Evolutionary conservation across 148 eudicot genomes (phyloP).

Genomic region (Polygonum aviculare): DNA sequence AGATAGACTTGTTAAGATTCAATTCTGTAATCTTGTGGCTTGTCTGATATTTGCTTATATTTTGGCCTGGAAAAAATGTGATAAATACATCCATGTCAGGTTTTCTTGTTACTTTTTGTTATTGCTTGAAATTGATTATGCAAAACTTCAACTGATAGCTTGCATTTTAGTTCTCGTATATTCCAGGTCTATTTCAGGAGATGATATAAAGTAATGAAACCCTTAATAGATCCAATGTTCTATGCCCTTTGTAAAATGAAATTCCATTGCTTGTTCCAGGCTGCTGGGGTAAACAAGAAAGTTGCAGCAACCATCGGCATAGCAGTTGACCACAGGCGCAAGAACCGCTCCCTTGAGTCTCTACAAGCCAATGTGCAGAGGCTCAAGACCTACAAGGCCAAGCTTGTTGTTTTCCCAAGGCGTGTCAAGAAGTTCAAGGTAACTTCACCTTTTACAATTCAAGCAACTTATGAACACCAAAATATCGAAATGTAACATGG

Average conservation of each 20-base stretch:
- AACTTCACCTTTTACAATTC: neutral
- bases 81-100: neutral
- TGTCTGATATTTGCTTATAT: neutral
- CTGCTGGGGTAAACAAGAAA: constrained; percentile 63
- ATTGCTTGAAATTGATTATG: neutral
- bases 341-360: constrained; percentile 57
- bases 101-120: neutral
- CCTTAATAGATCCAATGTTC: neutral
- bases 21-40: neutral
- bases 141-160: neutral
- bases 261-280: constrained; percentile 20
- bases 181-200: too few species aligned
- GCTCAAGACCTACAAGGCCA: constrained; percentile 77
- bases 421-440: constrained; percentile 54
- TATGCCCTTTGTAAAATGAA: neutral
- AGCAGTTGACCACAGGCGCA: constrained; percentile 72
- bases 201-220: too few species aligned
- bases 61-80: neutral
- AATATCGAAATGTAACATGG: constrained; percentile 9
- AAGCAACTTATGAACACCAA: constrained; percentile 7
- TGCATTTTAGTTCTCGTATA: too few species aligned
- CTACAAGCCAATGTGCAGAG: constrained; percentile 62
- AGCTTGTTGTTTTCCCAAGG: constrained; percentile 77
- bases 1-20: neutral
- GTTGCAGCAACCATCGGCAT: constrained; percentile 77